Evolutionary conservation across 352 stramenopile genomes (phyloP).

Genomic region (Pythium guiyangense): DNA sequence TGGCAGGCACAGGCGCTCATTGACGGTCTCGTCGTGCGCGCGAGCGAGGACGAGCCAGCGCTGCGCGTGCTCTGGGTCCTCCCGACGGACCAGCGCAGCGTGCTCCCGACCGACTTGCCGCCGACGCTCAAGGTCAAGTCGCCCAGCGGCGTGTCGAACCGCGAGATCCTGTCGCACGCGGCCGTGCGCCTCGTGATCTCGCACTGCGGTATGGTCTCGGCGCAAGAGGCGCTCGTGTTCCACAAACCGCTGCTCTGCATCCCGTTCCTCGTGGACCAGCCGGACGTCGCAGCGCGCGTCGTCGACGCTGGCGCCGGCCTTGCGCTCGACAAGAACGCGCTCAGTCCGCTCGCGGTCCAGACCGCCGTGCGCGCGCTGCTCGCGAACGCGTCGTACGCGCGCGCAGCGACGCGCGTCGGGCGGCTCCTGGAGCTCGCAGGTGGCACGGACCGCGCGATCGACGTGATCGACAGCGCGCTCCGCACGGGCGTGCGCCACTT

Average conservation of each 20-base stretch:
- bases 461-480: conserved; percentile 63
- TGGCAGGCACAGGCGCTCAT: conserved; percentile 78
- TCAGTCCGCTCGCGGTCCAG: conserved; percentile 52
- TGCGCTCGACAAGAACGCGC: conserved; percentile 65
- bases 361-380: conserved; percentile 41
- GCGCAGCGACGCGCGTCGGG: conserved; percentile 44
- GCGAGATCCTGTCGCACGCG: conserved; percentile 61
- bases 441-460: conserved; percentile 52
- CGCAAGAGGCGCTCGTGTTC: conserved; percentile 76
- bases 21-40: conserved; percentile 47
- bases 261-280: conserved; percentile 86
- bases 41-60: conserved; percentile 21
- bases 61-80: conserved; percentile 79
- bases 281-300: conserved; percentile 76
- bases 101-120: conserved; percentile 49
- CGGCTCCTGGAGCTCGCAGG: conserved; percentile 52
- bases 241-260: conserved; percentile 84
- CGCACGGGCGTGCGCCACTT: conserved; percentile 57
- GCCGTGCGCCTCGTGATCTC: conserved; percentile 69
- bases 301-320: conserved; percentile 68
- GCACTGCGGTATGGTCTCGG: conserved; percentile 87
- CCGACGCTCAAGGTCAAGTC: conserved; percentile 62
- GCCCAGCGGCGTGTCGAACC: conserved; percentile 45
- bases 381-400: conserved; percentile 40
- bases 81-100: conserved; percentile 61